Evolutionary conservation across 2,329 filamentous ascomycete species (phyloP), one percentile per base, ranked within the genome.

Genomic region (Cytospora piceicola): DNA sequence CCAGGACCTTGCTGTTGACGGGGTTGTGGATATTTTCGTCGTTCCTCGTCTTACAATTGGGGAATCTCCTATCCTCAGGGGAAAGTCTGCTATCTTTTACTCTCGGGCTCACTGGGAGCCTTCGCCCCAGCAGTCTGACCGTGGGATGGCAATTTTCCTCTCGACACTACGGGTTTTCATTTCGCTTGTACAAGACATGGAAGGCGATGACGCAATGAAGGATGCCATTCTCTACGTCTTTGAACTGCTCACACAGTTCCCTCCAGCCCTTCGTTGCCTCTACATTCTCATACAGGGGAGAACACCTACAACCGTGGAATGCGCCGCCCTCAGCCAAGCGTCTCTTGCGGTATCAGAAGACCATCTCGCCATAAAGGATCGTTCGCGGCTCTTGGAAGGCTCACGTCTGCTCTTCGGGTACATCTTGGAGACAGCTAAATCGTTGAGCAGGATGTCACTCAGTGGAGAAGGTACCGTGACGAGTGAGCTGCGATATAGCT

Each of bases 131-230:
- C 61, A 63, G 42, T 52, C 53, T 58, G 61, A 57, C 27, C 39
- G 61, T 29, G 61, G 61, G 1, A 57, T 52, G 53, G 61, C 61
- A n/a, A 63, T 63, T 22, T 63, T 63, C 17, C 20, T 63, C 36
- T 63, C 61, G 3, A 36, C 53, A 27, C 15, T 63, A 1, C 54
- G 53, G 20, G 61, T 63, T 14, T 63, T 63, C 20, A 22, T 39
- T 3, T 63, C 61, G 8, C 24, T 51, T 34, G 17, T 63, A 20
- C 53, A 52, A 39, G 42, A 58, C 32, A 52, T 58, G 54, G 3
- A 54, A 15, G 8, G 17, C 8, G 61, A 63, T 6, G 54, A 52
- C 4, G n/a, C 9, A n/a, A 32, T 55, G 14, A 29, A 7, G 4
- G 61, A 63, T 12, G 53, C 54, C 3, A 53, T 46, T 5, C 51